phyloP scores from a whole-genome alignment of 2,329 filamentous ascomycete genomes.

The Botrytis porri region DNA sequence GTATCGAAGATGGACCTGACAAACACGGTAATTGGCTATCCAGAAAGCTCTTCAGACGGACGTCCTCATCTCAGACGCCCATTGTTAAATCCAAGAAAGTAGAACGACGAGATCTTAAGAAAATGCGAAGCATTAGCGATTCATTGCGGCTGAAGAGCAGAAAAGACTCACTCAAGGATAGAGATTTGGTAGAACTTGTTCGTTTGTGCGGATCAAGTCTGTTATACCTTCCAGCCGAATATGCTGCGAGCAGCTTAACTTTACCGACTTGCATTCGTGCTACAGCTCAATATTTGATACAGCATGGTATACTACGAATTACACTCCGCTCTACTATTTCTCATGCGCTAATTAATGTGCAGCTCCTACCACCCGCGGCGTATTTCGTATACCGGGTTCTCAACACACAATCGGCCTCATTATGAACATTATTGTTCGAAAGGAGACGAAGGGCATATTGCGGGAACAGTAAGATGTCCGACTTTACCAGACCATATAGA shows the following conservation, averaged over 20 bases:
- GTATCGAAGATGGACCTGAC: conserved; percentile 21
- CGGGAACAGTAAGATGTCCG: conserved; percentile 56
- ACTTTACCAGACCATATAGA: conserved; percentile 60
- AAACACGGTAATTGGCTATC: conserved; percentile 42
- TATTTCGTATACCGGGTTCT: conserved; percentile 64
- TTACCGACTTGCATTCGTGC: conserved; percentile 66
- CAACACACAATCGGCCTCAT: conserved; percentile 51
- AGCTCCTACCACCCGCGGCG: conserved; percentile 48
- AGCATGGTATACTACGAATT: conserved; percentile 50
- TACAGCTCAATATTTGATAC: conserved; percentile 60
- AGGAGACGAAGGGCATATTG: conserved; percentile 47
- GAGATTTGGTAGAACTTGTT: conserved; percentile 57
- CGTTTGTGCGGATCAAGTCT: conserved; percentile 61
- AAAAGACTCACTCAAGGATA: conserved; percentile 46
- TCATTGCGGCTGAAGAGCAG: conserved; percentile 48
- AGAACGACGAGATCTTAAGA: conserved; percentile 37
- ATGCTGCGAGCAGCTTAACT: conserved; percentile 54
- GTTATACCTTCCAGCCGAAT: conserved; percentile 58
- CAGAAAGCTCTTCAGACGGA: conserved; percentile 40
- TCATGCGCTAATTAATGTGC: conserved; percentile 22
- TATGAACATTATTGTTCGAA: conserved; percentile 62
- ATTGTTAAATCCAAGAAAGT: conserved; percentile 30
- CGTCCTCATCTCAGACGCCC: conserved; percentile 38
- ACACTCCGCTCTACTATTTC: background rate
- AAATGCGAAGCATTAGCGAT: conserved; percentile 55